Base-by-base conservation (phyloP, 768 basidiomycete genomes). In the Sporobolomyces phaffii region DNA sequence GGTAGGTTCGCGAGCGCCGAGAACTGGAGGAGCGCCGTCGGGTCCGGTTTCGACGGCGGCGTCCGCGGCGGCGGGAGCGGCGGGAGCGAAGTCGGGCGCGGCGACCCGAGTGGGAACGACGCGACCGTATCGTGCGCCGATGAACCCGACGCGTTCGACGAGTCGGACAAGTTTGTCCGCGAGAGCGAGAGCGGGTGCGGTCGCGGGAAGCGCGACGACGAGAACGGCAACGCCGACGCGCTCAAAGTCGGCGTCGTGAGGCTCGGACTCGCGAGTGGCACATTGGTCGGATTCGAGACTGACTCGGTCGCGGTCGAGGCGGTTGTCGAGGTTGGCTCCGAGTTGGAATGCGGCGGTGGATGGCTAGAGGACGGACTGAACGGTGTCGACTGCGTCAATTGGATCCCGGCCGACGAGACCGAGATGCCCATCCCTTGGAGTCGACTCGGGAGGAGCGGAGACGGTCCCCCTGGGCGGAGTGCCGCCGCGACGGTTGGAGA, bases 1-100 rank as follows among this genome's bases (percentile, higher is more conserved):
- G 70, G 70, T 6, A 68, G 54, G 31, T 54, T 63, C 14, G 66
- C 59, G 20, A 72, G 34, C 13, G 66, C 60, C 15, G 70, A 60
- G 40, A 57, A 62, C 15, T 57, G 56, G 26, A 70, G 64, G 28
- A 70, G 54, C 1, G 60, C 15, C 4, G 64, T 36, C 4, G 36
- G 31, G 20, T 65, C 60, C 3, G 69, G 64, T 36, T 29, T 47
- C 8, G 56, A 20, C 0, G 22, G 18, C 0, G 56, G 50, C 2
- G 33, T 22, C 5, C 40, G 17, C 11, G 17, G 38, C 11, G 60
- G 41, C 1, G 53, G 33, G n/a, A n/a, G n/a, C 13, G 66, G 66
- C 3, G 66, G 66, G 5, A 68, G 57, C 4, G 66, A 40, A n/a
- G 61, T 68, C 9, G 66, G 66, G 10, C 66, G 66, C 8, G 66